Conservation (phyloP, 2,329 filamentous ascomycete genomes). For the Stenocarpella maydis region DNA sequence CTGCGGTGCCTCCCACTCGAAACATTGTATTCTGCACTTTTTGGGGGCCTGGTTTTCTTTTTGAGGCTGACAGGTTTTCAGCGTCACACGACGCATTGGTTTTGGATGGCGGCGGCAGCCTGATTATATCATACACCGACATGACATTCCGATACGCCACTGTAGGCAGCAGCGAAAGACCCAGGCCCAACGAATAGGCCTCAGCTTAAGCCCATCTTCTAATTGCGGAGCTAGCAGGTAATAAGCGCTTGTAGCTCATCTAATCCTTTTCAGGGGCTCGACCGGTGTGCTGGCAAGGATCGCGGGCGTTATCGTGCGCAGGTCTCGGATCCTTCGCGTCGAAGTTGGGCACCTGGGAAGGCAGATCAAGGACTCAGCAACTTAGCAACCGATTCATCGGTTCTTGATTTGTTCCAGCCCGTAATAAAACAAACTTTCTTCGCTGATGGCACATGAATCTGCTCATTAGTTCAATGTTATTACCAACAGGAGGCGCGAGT, state of each 20-base stretch:
- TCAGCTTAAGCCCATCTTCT: background rate
- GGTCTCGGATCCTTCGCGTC: slow-evolving; percentile 21
- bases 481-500: background rate
- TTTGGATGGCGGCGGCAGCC: background rate
- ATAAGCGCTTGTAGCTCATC: slow-evolving; percentile 13
- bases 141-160: slow-evolving; percentile 12
- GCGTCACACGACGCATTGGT: background rate
- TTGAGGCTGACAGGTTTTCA: background rate
- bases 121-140: background rate
- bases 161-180: background rate
- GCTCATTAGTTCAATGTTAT: too few relatives aligned
- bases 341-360: background rate
- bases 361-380: background rate
- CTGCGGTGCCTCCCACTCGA: too few relatives aligned
- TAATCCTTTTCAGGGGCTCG: slow-evolving; percentile 4
- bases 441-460: background rate
- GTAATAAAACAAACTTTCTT: background rate
- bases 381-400: background rate
- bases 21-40: background rate
- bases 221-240: slow-evolving; percentile 11
- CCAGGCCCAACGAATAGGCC: slow-evolving; percentile 8
- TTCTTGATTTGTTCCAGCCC: background rate
- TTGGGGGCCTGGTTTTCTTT: background rate
- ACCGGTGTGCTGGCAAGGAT: background rate
- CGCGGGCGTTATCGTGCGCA: background rate